Percentiles rank a stretch among this genome's conserved stretches.
phyloP scores from a whole-genome alignment of 2,329 filamentous ascomycete species.

The Aspergillus aculeatus region DNA sequence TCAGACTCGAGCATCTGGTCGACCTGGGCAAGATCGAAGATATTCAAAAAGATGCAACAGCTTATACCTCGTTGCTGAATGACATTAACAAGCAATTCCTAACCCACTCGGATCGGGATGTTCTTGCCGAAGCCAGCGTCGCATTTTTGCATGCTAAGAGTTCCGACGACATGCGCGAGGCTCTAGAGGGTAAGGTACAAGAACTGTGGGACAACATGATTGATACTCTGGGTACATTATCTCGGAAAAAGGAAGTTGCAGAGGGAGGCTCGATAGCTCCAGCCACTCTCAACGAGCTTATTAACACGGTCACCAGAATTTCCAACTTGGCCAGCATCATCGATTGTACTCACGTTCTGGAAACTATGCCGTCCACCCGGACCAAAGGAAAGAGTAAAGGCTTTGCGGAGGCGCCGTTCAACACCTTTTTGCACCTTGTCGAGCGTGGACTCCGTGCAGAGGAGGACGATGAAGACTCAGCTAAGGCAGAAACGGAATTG shows the following conservation, averaged over 20 bases:
- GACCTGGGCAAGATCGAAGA: conserved; percentile 87
- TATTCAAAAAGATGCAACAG: conserved; percentile 78
- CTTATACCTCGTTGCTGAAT: conserved; percentile 77
- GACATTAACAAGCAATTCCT: conserved; percentile 93
- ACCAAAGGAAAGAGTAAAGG: conserved; percentile 42
- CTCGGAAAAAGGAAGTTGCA: conserved; percentile 69
- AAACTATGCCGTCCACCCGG: conserved; percentile 48
- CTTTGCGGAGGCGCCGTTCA: conserved; percentile 50
- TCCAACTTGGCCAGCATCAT: conserved; percentile 77
- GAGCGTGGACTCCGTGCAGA: conserved; percentile 66
- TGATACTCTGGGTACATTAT: conserved; percentile 69
- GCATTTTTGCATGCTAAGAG: conserved; percentile 81
- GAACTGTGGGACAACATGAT: conserved; percentile 83
- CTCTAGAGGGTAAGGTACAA: conserved; percentile 76
- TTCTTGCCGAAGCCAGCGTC: conserved; percentile 77
- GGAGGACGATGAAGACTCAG: conserved; percentile 67
- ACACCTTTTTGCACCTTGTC: conserved; percentile 70
- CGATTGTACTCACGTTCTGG: conserved; percentile 73
- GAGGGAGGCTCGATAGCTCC: conserved; percentile 67
- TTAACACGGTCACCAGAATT: conserved; percentile 73
- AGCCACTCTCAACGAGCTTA: conserved; percentile 66
- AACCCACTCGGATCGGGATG: conserved; percentile 82
- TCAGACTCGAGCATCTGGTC: conserved; percentile 81
- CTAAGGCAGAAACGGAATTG: conserved; percentile 76
- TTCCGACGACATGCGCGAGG: conserved; percentile 84